Percentiles rank a stretch among this genome's conserved stretches.
Evolutionary conservation across 129 eudicot species (phyloP).

Genomic region (Flaveria bidentis): DNA sequence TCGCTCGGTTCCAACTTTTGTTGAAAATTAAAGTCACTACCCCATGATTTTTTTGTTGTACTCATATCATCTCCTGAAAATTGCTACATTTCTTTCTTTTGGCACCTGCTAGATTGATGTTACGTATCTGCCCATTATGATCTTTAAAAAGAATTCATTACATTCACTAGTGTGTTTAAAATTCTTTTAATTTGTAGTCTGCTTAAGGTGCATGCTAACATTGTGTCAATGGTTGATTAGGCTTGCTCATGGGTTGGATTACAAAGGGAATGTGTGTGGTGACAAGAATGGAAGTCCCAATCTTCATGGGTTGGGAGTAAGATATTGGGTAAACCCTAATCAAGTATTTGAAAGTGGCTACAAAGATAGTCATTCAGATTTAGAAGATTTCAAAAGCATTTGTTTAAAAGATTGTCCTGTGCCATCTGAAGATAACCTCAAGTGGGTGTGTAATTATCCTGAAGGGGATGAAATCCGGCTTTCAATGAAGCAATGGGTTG

Average conservation of each 20-base stretch:
- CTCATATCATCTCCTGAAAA: conserved; percentile 1
- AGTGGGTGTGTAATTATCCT: conserved; percentile 95
- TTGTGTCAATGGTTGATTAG: conserved; percentile 44
- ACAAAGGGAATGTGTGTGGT: conserved; percentile 95
- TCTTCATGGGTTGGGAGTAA: conserved; percentile 75
- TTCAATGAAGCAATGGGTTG: conserved; percentile 74
- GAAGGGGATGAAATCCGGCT: conserved; percentile 77
- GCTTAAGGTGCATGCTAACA: conserved; percentile 18
- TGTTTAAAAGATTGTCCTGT: conserved; percentile 89
- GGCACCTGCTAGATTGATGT: background rate
- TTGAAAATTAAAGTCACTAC: background rate
- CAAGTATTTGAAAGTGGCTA: conserved; percentile 85
- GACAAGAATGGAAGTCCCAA: conserved; percentile 68
- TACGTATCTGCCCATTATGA: background rate
- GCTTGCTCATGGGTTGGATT: conserved; percentile 82
- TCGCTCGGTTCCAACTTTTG: background rate
- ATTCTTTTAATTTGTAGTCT: background rate
- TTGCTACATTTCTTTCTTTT: background rate
- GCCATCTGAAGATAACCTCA: conserved; percentile 80
- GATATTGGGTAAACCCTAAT: conserved; percentile 89
- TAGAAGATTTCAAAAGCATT: conserved; percentile 69
- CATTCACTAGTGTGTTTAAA: background rate
- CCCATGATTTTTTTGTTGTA: background rate
- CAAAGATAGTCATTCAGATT: conserved; percentile 57
- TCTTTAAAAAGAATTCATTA: background rate